A percentile compares a stretch with the other conserved stretches of the same genome.
Conservation (phyloP, 192 early-diverging fungal species). For the Coemansia nantahalensis region DNA sequence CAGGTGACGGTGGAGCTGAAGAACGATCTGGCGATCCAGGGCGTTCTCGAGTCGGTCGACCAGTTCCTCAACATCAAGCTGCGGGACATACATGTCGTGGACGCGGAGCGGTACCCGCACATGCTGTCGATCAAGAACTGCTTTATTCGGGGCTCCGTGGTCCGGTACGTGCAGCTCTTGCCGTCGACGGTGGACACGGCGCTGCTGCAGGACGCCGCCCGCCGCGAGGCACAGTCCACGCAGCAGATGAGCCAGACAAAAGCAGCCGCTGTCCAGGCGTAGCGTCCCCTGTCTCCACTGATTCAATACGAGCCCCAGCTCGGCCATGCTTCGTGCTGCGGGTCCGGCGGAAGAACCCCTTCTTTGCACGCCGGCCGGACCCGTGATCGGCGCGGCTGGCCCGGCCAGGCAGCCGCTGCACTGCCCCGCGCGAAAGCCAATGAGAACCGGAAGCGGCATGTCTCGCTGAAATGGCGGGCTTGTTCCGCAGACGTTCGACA, state of each 20-base stretch:
- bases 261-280: constrained; percentile 17
- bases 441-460: too few species aligned
- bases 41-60: constrained; percentile 95
- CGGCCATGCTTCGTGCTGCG: neutral
- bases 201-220: constrained; percentile 93
- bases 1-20: constrained; percentile 97
- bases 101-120: constrained; percentile 90
- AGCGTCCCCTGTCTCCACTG: neutral
- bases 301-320: too few species aligned
- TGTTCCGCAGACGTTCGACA: too few species aligned
- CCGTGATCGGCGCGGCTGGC: too few species aligned
- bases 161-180: constrained; percentile 93
- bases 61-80: constrained; percentile 99
- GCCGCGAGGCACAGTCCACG: constrained; percentile 75
- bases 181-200: constrained; percentile 88
- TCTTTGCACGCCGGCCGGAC: too few species aligned
- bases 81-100: constrained; percentile 83
- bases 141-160: constrained; percentile 98
- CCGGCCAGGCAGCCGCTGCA: too few species aligned
- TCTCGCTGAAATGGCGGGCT: too few species aligned
- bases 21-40: constrained; percentile 93
- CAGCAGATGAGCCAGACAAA: constrained; percentile 39
- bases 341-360: too few species aligned
- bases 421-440: too few species aligned
- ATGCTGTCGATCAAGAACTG: constrained; percentile 99